Percentiles rank a stretch among this genome's conserved stretches.
Conservation (phyloP, 441 rosid genomes). For the Aleurites moluccanus region DNA sequence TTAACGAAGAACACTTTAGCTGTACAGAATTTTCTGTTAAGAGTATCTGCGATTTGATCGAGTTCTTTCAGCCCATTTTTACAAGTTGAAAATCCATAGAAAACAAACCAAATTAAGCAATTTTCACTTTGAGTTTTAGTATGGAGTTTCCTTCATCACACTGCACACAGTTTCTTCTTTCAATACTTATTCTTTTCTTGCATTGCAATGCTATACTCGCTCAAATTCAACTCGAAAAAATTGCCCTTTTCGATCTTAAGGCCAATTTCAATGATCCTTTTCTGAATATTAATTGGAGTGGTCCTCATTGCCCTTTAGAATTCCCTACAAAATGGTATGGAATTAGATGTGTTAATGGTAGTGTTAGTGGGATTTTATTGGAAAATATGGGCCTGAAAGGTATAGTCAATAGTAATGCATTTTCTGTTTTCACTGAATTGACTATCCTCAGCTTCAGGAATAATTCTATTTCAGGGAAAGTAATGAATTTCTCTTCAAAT, state of each 20-base stretch:
- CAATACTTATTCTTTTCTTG: conserved; percentile 9
- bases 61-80: conserved; percentile 3
- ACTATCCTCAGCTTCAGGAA: conserved; percentile 35
- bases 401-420: conserved; percentile 23
- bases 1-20: conserved; percentile 39
- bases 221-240: conserved; percentile 30
- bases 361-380: conserved; percentile 35
- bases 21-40: conserved; percentile 23
- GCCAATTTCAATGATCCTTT: conserved; percentile 36
- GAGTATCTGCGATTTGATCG: conserved; percentile 26
- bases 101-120: background rate
- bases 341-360: conserved; percentile 35
- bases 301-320: conserved; percentile 36
- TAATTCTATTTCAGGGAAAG: conserved; percentile 40
- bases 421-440: conserved; percentile 37
- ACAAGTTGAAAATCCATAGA: background rate
- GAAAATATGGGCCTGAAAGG: conserved; percentile 37
- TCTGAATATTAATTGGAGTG: conserved; percentile 46
- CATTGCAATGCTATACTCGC: background rate
- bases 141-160: conserved; percentile 25
- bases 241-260: conserved; percentile 44
- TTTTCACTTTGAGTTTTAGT: conserved; percentile 3
- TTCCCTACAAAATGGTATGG: conserved; percentile 41
- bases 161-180: conserved; percentile 11
- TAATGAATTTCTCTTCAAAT: conserved; percentile 44